Base-by-base conservation (phyloP, 169 alveolate genomes). In the Babesia caballi region DNA sequence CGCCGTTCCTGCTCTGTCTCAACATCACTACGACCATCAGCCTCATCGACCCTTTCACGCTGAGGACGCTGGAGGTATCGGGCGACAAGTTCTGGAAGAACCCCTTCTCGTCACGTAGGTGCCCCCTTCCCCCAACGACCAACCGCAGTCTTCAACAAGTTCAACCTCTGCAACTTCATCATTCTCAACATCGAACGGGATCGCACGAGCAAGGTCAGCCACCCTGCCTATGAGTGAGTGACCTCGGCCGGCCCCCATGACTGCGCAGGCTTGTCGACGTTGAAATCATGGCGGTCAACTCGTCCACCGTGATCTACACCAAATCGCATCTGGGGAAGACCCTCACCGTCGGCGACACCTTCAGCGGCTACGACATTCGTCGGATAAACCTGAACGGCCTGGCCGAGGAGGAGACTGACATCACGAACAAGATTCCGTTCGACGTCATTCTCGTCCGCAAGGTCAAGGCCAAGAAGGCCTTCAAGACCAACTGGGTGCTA, bases 101-200 rank as follows among this genome's bases (percentile, higher is more conserved):
- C 35, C 87, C 87, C 21, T 78, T 78, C 72, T 47, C 56, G 28
- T 78, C 87, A 46, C 57, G 87, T 78, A 57, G 40, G 87, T 66
- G n/a, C 6, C 3, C 40, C 14, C 1, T 15, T 3, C 7, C 15
- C 44, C 4, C 33, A 4, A 1, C 51, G 25, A 78, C 38, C 4
- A 3, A 4, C 11, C 44, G 41, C 76, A 78, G 87, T 78, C 17
- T 78, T 68, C 77, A 78, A 44, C 71, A 78, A 78, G 60, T 68
- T 78, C 52, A 67, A 78, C 70, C 76, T 78, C 33, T 70, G 76
- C 60, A 65, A 78, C 35, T 78, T 78, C 63, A 78, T 78, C 15
- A 53, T 78, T 25, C 59, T 69, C 58, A 78, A 78, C 54, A 61
- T 78, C 36, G 87, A 78, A 35, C 57, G 38, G 47, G 83, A 69